phyloP scores from a whole-genome alignment of 1,139 yeast genomes.

The Lodderomyces beijingensis region DNA sequence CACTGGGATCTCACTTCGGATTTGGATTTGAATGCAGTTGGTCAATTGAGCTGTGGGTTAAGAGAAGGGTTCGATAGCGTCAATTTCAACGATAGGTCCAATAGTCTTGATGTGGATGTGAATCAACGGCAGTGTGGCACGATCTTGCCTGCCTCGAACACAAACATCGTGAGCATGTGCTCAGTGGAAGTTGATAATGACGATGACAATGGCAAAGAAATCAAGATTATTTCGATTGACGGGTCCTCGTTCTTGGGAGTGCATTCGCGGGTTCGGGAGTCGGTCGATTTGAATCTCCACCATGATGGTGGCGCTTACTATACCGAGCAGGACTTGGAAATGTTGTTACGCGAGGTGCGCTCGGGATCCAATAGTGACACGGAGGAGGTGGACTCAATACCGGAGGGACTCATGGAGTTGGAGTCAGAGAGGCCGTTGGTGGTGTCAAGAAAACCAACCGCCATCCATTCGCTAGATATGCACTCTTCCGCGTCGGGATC shows the following conservation, averaged over 20 bases:
- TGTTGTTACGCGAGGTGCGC: constrained; percentile 16
- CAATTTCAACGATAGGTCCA: constrained; percentile 19
- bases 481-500: too few relatives aligned
- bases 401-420: constrained; percentile 3
- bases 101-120: constrained; percentile 22
- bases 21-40: constrained; percentile 8
- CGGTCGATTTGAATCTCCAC: constrained; percentile 20
- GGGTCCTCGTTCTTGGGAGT: constrained; percentile 53
- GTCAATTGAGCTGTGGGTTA: constrained; percentile 29
- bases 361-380: constrained; percentile 1
- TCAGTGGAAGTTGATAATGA: constrained; percentile 26
- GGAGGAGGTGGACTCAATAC: not conserved
- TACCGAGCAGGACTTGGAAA: constrained; percentile 29
- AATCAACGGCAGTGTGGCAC: constrained; percentile 60
- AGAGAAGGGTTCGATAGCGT: constrained; percentile 47
- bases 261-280: constrained; percentile 42
- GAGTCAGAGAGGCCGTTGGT: constrained; percentile 20
- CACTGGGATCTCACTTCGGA: constrained; percentile 62
- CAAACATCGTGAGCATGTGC: constrained; percentile 42
- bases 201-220: constrained; percentile 21
- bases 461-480: too few relatives aligned
- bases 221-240: constrained; percentile 49
- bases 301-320: constrained; percentile 26
- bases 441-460: constrained; percentile 18
- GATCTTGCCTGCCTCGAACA: constrained; percentile 52